A percentile compares a stretch with the other conserved stretches of the same genome.
These are phyloP conservation scores for Fusarium sp. DNA, from an alignment of 2,329 filamentous ascomycete species.

Conservation along the genomic window DNA sequence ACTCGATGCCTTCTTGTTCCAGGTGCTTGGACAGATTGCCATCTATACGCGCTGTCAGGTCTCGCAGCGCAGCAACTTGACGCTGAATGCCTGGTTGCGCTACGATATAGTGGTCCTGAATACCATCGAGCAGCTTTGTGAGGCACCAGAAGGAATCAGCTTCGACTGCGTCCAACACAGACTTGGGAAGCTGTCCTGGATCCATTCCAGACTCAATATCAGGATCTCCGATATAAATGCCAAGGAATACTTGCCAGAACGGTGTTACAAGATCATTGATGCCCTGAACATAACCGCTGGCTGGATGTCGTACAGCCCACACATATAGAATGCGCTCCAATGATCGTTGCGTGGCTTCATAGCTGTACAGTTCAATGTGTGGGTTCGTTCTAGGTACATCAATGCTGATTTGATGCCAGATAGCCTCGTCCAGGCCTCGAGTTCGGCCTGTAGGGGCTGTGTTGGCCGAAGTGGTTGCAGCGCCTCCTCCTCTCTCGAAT, in stretches of 20 bases:
- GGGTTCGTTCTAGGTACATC: constrained; percentile 97
- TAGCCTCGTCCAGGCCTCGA: constrained; percentile 88
- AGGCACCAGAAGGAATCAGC: constrained; percentile 99
- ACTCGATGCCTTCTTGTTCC: constrained; percentile 91
- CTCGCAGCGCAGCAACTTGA: constrained; percentile 88
- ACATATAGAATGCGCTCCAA: constrained; percentile 95
- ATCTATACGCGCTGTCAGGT: constrained; percentile 92
- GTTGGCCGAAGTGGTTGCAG: constrained; percentile 58
- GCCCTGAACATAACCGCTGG: constrained; percentile 96
- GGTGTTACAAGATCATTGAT: constrained; percentile 98
- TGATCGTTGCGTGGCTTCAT: constrained; percentile 94
- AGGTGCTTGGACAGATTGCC: constrained; percentile 86
- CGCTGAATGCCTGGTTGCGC: constrained; percentile 96
- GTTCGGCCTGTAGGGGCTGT: constrained; percentile 58
- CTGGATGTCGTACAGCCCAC: constrained; percentile 97
- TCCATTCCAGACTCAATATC: constrained; percentile 97
- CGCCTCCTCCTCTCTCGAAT: constrained; percentile 73
- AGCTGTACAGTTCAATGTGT: constrained; percentile 93
- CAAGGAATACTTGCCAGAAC: constrained; percentile 97
- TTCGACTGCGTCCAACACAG: constrained; percentile 95
- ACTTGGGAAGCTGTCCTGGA: constrained; percentile 88
- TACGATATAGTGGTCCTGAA: constrained; percentile 99
- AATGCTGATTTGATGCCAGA: constrained; percentile 99
- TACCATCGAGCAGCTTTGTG: constrained; percentile 97
- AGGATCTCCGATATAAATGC: constrained; percentile 92